Percentiles rank a stretch among this genome's conserved stretches.
Conservation (phyloP, 805 yeast genomes). For the Lipomyces anomalus region DNA sequence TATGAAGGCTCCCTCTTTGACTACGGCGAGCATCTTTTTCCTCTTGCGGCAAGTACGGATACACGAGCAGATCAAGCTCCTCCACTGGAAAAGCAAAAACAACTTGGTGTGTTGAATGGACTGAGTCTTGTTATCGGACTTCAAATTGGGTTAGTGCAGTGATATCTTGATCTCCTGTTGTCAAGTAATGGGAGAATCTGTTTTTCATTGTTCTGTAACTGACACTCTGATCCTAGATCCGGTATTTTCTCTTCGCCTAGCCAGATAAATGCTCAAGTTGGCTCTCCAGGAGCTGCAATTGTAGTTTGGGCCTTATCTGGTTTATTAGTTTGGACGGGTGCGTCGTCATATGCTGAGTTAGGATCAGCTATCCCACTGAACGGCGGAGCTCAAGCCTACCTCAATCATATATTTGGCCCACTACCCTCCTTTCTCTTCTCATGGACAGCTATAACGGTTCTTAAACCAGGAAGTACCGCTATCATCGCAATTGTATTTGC, state of each 20-base stretch:
- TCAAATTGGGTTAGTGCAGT: slow-evolving; percentile 35
- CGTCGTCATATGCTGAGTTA: slow-evolving; percentile 39
- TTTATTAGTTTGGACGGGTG: slow-evolving; percentile 41
- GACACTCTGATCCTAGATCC: slow-evolving; percentile 24
- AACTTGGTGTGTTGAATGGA: slow-evolving; percentile 30
- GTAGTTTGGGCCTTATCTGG: slow-evolving; percentile 38
- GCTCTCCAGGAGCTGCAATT: slow-evolving; percentile 36
- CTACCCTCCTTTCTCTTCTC: slow-evolving; percentile 36
- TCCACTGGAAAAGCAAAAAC: slow-evolving; percentile 29
- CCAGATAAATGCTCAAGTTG: slow-evolving; percentile 35
- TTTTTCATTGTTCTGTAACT: no score
- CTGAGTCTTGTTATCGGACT: slow-evolving; percentile 38
- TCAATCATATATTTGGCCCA: slow-evolving; percentile 36
- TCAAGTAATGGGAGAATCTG: no score
- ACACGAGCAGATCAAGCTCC: slow-evolving; percentile 14
- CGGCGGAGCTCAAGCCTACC: slow-evolving; percentile 40
- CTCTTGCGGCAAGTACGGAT: slow-evolving; percentile 28
- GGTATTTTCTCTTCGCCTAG: slow-evolving; percentile 42
- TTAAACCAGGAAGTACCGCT: slow-evolving; percentile 40
- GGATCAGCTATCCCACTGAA: slow-evolving; percentile 39
- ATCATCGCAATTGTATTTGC: slow-evolving; percentile 39
- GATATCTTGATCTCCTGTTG: background rate
- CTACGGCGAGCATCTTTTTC: slow-evolving; percentile 29
- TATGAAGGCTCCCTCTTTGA: slow-evolving; percentile 25
- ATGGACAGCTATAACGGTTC: slow-evolving; percentile 36